A percentile compares a stretch with the other conserved stretches of the same genome.
Evolutionary conservation across 2,329 filamentous ascomycete species (phyloP).

Genomic region (Paraphaeosphaeria minitans): DNA sequence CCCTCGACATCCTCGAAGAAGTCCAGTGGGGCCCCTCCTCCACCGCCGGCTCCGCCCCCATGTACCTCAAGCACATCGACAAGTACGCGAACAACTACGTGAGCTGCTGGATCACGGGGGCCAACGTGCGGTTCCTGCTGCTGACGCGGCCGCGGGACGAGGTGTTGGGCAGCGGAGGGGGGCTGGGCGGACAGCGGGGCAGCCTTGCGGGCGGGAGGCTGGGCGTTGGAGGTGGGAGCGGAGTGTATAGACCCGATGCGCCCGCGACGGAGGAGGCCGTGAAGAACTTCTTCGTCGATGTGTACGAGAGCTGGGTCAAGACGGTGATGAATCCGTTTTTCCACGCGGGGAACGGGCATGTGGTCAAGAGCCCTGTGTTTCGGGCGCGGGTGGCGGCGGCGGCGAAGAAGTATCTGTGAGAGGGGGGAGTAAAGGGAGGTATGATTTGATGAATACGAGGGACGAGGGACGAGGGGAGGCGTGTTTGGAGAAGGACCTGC

Average conservation of each 20-base stretch:
- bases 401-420: slow-evolving; percentile 86
- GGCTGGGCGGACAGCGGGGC: slow-evolving; percentile 29
- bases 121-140: slow-evolving; percentile 91
- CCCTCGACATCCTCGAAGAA: slow-evolving; percentile 93
- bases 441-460: background rate
- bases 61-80: slow-evolving; percentile 96
- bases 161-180: slow-evolving; percentile 29
- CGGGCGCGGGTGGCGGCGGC: slow-evolving; percentile 80
- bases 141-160: slow-evolving; percentile 75
- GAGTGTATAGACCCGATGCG: slow-evolving; percentile 76
- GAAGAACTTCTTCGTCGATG: slow-evolving; percentile 90
- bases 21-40: slow-evolving; percentile 76
- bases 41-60: slow-evolving; percentile 48
- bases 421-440: background rate
- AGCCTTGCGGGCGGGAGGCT: slow-evolving; percentile 40
- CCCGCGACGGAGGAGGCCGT: slow-evolving; percentile 95
- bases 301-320: slow-evolving; percentile 97
- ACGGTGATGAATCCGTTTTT: slow-evolving; percentile 98
- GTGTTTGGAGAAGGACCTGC: background rate
- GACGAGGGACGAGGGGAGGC: background rate
- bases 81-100: slow-evolving; percentile 96
- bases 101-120: slow-evolving; percentile 90
- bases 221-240: slow-evolving; percentile 47
- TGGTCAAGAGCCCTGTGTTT: slow-evolving; percentile 86
- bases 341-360: slow-evolving; percentile 79